Base-by-base conservation (phyloP, 495 filamentous ascomycete genomes). In the Collariella sp. region DNA sequence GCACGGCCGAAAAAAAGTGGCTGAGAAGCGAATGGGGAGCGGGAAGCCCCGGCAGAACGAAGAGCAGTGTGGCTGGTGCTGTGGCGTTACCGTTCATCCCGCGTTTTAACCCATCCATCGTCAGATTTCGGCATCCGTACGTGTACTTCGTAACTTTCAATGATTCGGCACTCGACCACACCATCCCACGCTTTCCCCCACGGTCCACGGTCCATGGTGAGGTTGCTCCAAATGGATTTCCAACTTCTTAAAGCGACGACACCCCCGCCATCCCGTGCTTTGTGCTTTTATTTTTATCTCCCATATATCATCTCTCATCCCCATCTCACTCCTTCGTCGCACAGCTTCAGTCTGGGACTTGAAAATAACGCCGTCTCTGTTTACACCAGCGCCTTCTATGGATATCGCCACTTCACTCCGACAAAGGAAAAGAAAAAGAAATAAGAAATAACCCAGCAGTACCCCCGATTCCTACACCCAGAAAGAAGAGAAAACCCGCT, bases 101-200 rank as follows among this genome's bases (percentile, higher is more conserved):
- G 5, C 22, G 15, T 9, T 31, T 31, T 31, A 31, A 31, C 26
- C 26, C 26, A 31, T 31, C 26, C 4, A 31, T 31, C n/a, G n/a
- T n/a, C n/a, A n/a, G n/a, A n/a, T n/a, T n/a, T n/a, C n/a, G n/a
- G n/a, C n/a, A n/a, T n/a, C n/a, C n/a, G n/a, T n/a, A n/a, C n/a
- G n/a, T n/a, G n/a, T n/a, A n/a, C n/a, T n/a, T n/a, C n/a, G n/a
- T n/a, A n/a, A n/a, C n/a, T n/a, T n/a, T n/a, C n/a, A 29, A 23
- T 62, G 61, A 66, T 62, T 64, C 50, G 60, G 48, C 46, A 33
- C 48, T 18, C 54, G 46, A 45, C 55, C 18, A 49, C 39, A 13
- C 53, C 65, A 69, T 69, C 67, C 67, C 67, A 67, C 67, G 61
- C 64, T 46, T 31, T 67, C 63, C 67, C 63, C 67, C 65, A 69